Percentiles rank a stretch among this genome's conserved stretches.
These are phyloP conservation scores for Tuber borchii DNA, from an alignment of 495 filamentous ascomycete species.

Conservation along the genomic window DNA sequence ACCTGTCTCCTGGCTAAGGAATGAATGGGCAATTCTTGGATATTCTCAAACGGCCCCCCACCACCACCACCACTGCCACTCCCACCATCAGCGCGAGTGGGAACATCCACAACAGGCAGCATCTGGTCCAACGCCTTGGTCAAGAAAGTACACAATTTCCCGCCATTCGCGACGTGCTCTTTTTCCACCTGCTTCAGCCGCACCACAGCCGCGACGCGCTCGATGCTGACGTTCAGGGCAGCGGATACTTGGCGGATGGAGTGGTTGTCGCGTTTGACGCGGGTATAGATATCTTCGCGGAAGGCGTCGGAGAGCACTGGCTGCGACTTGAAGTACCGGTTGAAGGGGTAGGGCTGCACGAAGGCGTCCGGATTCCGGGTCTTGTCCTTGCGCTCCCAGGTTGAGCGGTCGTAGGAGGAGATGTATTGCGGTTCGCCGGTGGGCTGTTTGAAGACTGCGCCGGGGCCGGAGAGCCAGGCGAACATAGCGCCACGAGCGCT, in stretches of 20 bases:
- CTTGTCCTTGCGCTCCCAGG: constrained; percentile 29
- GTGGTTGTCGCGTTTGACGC: constrained; percentile 57
- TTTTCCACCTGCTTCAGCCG: constrained; percentile 82
- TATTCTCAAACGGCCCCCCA: constrained; percentile 57
- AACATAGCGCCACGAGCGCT: constrained; percentile 54
- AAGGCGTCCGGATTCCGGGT: neutral
- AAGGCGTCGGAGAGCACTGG: constrained; percentile 69
- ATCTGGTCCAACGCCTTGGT: constrained; percentile 67
- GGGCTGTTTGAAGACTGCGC: constrained; percentile 53
- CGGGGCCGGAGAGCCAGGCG: constrained; percentile 59
- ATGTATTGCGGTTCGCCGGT: constrained; percentile 62
- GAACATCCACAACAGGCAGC: constrained; percentile 58
- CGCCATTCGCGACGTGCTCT: constrained; percentile 55
- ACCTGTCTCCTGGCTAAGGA: constrained; percentile 71
- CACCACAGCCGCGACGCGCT: constrained; percentile 80
- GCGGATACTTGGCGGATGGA: constrained; percentile 74
- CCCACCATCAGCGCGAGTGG: constrained; percentile 26
- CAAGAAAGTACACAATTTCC: constrained; percentile 70
- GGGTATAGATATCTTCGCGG: constrained; percentile 65
- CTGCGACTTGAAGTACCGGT: constrained; percentile 63
- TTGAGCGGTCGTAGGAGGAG: constrained; percentile 46
- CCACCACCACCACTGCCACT: constrained; percentile 18
- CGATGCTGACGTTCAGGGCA: constrained; percentile 70
- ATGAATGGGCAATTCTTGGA: constrained; percentile 86
- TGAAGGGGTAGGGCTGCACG: constrained; percentile 64